phyloP scores from a whole-genome alignment of 192 early-diverging fungal genomes.

The Gaertneriomyces sp. region DNA sequence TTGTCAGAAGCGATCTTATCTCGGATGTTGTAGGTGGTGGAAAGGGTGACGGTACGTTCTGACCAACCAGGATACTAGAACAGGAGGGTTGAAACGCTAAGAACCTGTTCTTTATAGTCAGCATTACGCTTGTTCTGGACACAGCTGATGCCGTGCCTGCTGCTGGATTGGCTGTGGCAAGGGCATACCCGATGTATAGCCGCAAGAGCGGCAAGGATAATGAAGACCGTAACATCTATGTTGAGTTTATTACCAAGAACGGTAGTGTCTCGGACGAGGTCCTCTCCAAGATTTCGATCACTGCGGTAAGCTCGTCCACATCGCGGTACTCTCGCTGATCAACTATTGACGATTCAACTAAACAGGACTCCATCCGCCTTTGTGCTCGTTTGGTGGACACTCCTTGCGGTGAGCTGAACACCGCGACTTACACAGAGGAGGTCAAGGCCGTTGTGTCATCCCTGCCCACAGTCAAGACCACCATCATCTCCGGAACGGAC shows the following conservation, averaged over 20 bases:
- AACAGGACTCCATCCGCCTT: constrained; percentile 27
- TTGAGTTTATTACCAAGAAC: constrained; percentile 13
- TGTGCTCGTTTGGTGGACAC: constrained; percentile 45
- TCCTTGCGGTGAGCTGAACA: constrained; percentile 45
- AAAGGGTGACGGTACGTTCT: constrained; percentile 22
- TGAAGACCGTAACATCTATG: constrained; percentile 24
- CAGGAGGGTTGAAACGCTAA: constrained; percentile 9
- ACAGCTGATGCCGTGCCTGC: constrained; percentile 6
- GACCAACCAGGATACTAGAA: constrained; percentile 15
- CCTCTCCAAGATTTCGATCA: constrained; percentile 14
- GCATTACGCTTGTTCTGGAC: constrained; percentile 12
- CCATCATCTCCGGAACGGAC: constrained; percentile 47
- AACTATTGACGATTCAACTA: not conserved
- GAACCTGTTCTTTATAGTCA: not conserved
- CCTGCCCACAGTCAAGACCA: constrained; percentile 34
- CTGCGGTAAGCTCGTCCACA: constrained; percentile 2
- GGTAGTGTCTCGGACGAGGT: constrained; percentile 2
- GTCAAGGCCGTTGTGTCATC: constrained; percentile 28
- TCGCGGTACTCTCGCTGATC: no score
- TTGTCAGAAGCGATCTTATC: constrained; percentile 41
- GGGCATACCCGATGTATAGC: constrained; percentile 37
- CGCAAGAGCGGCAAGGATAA: constrained; percentile 23
- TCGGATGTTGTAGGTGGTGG: constrained; percentile 27
- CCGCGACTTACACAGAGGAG: constrained; percentile 37
- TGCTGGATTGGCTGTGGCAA: constrained; percentile 24